Percentiles rank a stretch among this genome's conserved stretches.
Conservation (phyloP, 1,139 yeast species). For the Diutina sp. region DNA sequence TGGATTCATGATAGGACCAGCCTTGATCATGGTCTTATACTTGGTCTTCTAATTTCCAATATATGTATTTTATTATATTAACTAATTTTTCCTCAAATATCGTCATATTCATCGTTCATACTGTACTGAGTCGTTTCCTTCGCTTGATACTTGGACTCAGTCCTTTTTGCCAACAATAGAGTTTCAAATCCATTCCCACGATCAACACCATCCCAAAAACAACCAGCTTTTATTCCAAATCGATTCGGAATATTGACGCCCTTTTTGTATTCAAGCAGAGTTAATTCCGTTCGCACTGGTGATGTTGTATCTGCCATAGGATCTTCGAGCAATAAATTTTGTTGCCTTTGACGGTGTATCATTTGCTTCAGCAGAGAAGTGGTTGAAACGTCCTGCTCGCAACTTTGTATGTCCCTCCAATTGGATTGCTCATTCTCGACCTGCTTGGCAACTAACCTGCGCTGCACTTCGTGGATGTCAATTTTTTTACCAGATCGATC, state of each 20-base stretch:
- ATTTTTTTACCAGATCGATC: slow-evolving; percentile 44
- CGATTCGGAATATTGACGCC: slow-evolving; percentile 54
- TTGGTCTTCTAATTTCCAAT: slow-evolving; percentile 42
- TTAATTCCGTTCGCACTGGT: not conserved
- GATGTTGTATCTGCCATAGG: not conserved
- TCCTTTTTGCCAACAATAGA: slow-evolving; percentile 43
- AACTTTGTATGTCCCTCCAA: slow-evolving; percentile 22
- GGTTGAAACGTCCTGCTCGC: slow-evolving; percentile 11
- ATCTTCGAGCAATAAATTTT: not conserved
- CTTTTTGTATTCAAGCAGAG: slow-evolving; percentile 13
- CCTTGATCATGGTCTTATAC: slow-evolving; percentile 76
- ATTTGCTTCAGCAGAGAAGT: not conserved
- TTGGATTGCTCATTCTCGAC: slow-evolving; percentile 9
- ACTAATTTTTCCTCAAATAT: not conserved
- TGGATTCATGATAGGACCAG: slow-evolving; percentile 85
- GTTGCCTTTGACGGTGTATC: not conserved
- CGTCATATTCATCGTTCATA: not conserved
- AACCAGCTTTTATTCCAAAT: slow-evolving; percentile 68
- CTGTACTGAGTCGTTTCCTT: not conserved
- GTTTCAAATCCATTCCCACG: slow-evolving; percentile 84
- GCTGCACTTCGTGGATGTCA: slow-evolving; percentile 21
- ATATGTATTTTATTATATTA: not conserved
- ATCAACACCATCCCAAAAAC: slow-evolving; percentile 89
- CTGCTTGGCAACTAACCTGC: slow-evolving; percentile 15
- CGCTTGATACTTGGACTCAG: slow-evolving; percentile 18